Percentiles rank a stretch among this genome's conserved stretches.
These are phyloP conservation scores for Aspergillus sp. DNA, from an alignment of 2,329 filamentous ascomycete species.

Conservation along the genomic window DNA sequence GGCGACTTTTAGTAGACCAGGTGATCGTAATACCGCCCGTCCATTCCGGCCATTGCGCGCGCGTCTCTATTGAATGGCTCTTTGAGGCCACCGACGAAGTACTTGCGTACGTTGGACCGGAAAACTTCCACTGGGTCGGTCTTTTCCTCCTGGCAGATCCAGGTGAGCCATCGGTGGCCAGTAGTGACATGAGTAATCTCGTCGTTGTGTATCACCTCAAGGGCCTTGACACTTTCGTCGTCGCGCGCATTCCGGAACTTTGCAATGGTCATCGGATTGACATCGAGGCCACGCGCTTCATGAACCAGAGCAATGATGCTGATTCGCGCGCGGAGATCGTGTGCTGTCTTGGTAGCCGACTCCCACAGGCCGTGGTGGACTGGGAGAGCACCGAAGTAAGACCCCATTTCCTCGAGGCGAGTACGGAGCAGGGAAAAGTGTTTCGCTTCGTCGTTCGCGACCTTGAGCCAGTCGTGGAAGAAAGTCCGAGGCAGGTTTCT, in stretches of 20 bases:
- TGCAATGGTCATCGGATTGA: conserved; percentile 50
- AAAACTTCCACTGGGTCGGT: conserved; percentile 49
- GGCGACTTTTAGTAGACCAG: conserved; percentile 3
- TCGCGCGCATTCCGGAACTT: conserved; percentile 47
- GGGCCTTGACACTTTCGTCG: conserved; percentile 41
- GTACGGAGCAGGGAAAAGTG: conserved; percentile 50
- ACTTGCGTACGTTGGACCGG: conserved; percentile 43
- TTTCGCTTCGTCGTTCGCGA: conserved; percentile 50
- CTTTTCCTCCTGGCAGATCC: conserved; percentile 49
- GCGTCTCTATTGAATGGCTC: conserved; percentile 49
- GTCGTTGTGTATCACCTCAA: conserved; percentile 50
- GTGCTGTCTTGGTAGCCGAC: conserved; percentile 44
- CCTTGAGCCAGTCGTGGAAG: conserved; percentile 51
- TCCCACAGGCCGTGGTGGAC: conserved; percentile 50
- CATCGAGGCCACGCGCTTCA: conserved; percentile 48
- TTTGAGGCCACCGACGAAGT: conserved; percentile 45
- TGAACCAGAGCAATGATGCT: conserved; percentile 51
- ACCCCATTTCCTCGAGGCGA: conserved; percentile 47
- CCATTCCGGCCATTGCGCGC: conserved; percentile 46
- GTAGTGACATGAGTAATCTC: conserved; percentile 52
- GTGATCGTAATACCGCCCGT: conserved; percentile 44
- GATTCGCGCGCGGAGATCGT: conserved; percentile 48
- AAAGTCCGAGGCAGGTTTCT: conserved; percentile 43
- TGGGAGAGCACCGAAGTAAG: conserved; percentile 45
- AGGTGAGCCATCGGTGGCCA: conserved; percentile 49